These are phyloP conservation scores for Cytospora mali DNA, from an alignment of 2,329 filamentous ascomycete species.

Conservation along the genomic window DNA sequence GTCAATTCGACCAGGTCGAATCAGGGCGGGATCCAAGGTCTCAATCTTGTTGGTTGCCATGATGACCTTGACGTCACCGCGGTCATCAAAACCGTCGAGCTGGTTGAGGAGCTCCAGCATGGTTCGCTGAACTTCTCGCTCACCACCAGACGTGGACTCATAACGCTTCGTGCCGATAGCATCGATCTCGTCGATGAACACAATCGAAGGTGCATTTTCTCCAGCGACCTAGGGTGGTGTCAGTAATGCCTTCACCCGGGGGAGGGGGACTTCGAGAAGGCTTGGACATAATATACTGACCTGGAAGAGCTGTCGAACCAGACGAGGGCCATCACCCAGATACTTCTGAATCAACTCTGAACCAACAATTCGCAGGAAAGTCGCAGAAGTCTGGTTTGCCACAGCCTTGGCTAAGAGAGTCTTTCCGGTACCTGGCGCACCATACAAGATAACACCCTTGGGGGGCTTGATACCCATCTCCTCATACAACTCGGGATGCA, in stretches of 20 bases:
- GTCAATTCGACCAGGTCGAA: slow-evolving; percentile 96
- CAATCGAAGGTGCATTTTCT: slow-evolving; percentile 94
- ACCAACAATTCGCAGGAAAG: slow-evolving; percentile 95
- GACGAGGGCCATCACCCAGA: slow-evolving; percentile 88
- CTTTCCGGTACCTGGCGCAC: slow-evolving; percentile 95
- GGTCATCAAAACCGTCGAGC: slow-evolving; percentile 97
- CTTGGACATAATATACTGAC: slow-evolving; percentile 43
- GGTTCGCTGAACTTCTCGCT: slow-evolving; percentile 95
- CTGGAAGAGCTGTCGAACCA: slow-evolving; percentile 95
- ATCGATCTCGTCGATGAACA: slow-evolving; percentile 99
- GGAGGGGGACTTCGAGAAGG: neutral
- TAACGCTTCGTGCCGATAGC: slow-evolving; percentile 99
- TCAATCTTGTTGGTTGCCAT: slow-evolving; percentile 99
- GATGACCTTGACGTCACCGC: slow-evolving; percentile 98
- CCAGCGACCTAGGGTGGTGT: slow-evolving; percentile 70
- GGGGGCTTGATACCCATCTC: slow-evolving; percentile 99
- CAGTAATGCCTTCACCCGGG: slow-evolving; percentile 28
- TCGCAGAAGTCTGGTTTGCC: slow-evolving; percentile 97
- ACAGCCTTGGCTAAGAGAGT: slow-evolving; percentile 95
- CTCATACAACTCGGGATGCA: slow-evolving; percentile 97
- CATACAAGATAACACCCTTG: slow-evolving; percentile 98
- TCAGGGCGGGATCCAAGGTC: slow-evolving; percentile 91
- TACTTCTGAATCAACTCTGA: slow-evolving; percentile 99
- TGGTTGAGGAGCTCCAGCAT: slow-evolving; percentile 99
- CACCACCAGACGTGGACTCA: slow-evolving; percentile 94